Evolutionary conservation across 495 filamentous ascomycete genomes (phyloP).

Genomic region (Margaritispora aquatica): DNA sequence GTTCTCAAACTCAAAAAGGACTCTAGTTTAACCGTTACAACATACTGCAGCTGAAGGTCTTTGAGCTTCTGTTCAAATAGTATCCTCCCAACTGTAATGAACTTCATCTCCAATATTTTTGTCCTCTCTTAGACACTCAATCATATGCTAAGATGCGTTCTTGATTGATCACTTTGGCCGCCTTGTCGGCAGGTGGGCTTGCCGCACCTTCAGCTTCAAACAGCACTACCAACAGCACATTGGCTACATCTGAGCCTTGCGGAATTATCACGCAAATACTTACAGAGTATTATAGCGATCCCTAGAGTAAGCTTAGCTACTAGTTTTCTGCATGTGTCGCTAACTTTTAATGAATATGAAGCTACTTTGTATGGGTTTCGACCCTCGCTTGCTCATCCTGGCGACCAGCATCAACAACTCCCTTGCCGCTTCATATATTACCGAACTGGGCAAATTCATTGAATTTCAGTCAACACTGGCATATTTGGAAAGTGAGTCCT

Average conservation of each 20-base stretch:
- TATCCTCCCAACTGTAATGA: no score
- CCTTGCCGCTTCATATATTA: not conserved
- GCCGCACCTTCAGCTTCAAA: not conserved
- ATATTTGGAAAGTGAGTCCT: slow-evolving; percentile 29
- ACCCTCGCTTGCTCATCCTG: not conserved
- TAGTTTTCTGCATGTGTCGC: no score
- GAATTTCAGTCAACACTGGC: slow-evolving; percentile 32
- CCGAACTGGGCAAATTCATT: slow-evolving; percentile 1
- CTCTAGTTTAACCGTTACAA: no score
- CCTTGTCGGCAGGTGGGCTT: not conserved
- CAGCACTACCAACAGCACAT: not conserved
- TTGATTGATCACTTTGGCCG: not conserved
- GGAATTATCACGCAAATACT: not conserved
- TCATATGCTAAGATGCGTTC: no score
- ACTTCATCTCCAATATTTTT: no score
- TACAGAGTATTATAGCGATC: not conserved
- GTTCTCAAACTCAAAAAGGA: no score
- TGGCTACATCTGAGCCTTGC: not conserved
- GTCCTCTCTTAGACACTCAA: no score
- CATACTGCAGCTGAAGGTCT: no score
- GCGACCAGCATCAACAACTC: not conserved
- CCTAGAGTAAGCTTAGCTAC: not conserved
- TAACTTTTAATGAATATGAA: no score
- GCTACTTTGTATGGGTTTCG: not conserved
- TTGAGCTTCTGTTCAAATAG: no score